These are phyloP conservation scores for Helicostylum pulchrum DNA, from an alignment of 192 early-diverging fungal genomes.

Conservation along the genomic window DNA sequence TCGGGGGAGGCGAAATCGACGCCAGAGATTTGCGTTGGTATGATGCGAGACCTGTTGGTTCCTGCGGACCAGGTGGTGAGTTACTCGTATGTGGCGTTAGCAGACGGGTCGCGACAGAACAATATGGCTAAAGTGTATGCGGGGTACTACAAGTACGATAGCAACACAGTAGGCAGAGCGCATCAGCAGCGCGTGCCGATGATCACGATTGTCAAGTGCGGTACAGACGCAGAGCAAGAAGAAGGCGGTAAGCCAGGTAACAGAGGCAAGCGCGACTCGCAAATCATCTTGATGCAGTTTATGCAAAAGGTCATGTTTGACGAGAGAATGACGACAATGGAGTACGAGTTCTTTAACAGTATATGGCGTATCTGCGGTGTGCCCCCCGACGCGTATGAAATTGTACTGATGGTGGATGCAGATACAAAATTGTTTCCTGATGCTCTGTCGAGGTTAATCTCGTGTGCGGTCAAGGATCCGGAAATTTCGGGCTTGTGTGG, in stretches of 20 bases:
- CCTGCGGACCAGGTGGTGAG: conserved; percentile 49
- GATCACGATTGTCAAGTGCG: conserved; percentile 57
- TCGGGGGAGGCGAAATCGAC: conserved; percentile 69
- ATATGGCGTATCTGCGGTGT: conserved; percentile 73
- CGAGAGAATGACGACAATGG: conserved; percentile 80
- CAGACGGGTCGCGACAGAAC: conserved; percentile 84
- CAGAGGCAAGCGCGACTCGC: conserved; percentile 96
- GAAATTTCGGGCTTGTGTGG: conserved; percentile 74
- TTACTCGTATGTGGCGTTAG: conserved; percentile 82
- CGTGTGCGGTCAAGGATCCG: conserved; percentile 68
- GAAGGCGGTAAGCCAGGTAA: conserved; percentile 80
- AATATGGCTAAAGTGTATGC: conserved; percentile 94
- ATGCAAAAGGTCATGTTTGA: conserved; percentile 87
- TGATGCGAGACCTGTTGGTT: conserved; percentile 66
- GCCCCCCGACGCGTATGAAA: conserved; percentile 72
- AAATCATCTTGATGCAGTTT: conserved; percentile 95
- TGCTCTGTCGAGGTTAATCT: conserved; percentile 69
- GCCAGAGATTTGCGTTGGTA: conserved; percentile 71
- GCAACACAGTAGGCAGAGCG: conserved; percentile 67
- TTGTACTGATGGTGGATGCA: conserved; percentile 79
- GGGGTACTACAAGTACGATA: conserved; percentile 81
- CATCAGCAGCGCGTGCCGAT: conserved; percentile 67
- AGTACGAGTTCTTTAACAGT: conserved; percentile 76
- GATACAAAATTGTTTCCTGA: conserved; percentile 78
- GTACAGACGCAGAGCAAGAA: conserved; percentile 55